These are phyloP conservation scores for Trichoderma sp. DNA, from an alignment of 2,329 filamentous ascomycete species.

Conservation along the genomic window DNA sequence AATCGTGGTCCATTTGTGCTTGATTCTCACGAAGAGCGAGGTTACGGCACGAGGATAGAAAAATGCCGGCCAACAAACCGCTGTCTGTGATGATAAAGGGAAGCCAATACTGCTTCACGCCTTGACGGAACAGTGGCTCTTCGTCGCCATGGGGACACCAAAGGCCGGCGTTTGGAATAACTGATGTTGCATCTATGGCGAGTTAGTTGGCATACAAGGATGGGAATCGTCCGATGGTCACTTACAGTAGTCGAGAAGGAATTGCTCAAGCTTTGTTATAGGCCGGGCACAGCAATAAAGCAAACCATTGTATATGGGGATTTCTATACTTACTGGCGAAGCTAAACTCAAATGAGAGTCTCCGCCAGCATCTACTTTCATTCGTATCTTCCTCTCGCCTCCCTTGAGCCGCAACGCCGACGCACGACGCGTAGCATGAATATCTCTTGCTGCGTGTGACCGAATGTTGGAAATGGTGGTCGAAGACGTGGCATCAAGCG, in stretches of 20 bases:
- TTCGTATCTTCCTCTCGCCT: background rate
- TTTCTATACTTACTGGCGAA: background rate
- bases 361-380: background rate
- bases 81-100: constrained; percentile 3
- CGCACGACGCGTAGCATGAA: background rate
- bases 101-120: background rate
- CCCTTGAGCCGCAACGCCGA: background rate
- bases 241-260: background rate
- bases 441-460: background rate
- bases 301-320: background rate
- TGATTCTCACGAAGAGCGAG: background rate
- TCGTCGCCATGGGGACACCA: background rate
- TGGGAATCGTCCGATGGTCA: background rate
- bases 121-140: background rate
- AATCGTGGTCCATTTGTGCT: background rate
- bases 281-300: background rate
- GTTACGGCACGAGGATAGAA: background rate
- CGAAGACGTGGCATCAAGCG: background rate
- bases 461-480: background rate
- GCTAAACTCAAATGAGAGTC: background rate
- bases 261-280: background rate
- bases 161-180: background rate
- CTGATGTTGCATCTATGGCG: background rate
- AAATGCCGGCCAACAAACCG: background rate
- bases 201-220: background rate